Percentiles rank a stretch among this genome's conserved stretches.
These are phyloP conservation scores for Escovopsis weberi DNA, from an alignment of 2,329 filamentous ascomycete species.

Conservation along the genomic window DNA sequence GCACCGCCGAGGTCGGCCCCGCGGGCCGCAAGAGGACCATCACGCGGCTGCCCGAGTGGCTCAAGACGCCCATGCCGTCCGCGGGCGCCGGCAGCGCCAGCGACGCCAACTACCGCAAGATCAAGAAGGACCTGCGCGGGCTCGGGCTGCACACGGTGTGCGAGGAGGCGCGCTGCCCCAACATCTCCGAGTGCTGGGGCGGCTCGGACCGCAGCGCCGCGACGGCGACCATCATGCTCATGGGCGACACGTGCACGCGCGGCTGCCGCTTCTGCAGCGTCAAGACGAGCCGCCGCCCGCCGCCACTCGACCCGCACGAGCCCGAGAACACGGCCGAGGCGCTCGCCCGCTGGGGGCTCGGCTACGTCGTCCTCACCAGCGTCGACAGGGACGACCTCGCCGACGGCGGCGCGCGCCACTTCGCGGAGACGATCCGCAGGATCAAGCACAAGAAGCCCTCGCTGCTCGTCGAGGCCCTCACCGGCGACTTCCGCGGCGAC, in stretches of 20 bases:
- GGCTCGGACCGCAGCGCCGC: slow-evolving; percentile 76
- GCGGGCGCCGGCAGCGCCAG: slow-evolving; percentile 56
- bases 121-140: slow-evolving; percentile 84
- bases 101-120: slow-evolving; percentile 75
- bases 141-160: slow-evolving; percentile 89
- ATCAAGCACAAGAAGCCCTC: slow-evolving; percentile 75
- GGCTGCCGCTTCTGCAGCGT: slow-evolving; percentile 96
- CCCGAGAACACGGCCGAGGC: slow-evolving; percentile 95
- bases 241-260: slow-evolving; percentile 95
- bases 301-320: slow-evolving; percentile 84
- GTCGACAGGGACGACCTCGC: slow-evolving; percentile 87
- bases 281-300: slow-evolving; percentile 64
- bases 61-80: slow-evolving; percentile 81
- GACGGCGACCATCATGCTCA: slow-evolving; percentile 97
- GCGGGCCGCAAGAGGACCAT: slow-evolving; percentile 48
- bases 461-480: slow-evolving; percentile 69
- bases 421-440: slow-evolving; percentile 83
- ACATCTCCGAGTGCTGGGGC: slow-evolving; percentile 97
- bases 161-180: slow-evolving; percentile 93
- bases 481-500: slow-evolving; percentile 77
- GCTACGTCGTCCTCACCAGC: slow-evolving; percentile 86
- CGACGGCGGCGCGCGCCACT: slow-evolving; percentile 80
- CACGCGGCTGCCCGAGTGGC: slow-evolving; percentile 75
- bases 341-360: slow-evolving; percentile 79
- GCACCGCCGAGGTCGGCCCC: slow-evolving; percentile 50